Conservation (phyloP, 2,329 filamentous ascomycete species). For the Apiospora pterosperma region DNA sequence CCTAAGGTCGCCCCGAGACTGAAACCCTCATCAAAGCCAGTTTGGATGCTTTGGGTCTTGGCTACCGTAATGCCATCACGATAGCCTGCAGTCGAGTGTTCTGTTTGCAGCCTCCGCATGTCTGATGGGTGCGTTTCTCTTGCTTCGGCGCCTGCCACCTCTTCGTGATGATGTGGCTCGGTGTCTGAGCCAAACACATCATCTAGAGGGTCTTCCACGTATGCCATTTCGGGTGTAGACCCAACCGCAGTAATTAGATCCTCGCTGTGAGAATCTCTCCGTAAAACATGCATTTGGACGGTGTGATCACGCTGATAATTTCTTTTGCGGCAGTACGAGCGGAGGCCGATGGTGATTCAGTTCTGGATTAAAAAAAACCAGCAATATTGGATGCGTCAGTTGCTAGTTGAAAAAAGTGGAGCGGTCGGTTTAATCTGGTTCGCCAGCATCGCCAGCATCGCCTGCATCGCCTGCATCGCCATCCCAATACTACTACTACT, state of each 20-base stretch:
- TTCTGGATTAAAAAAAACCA: neutral
- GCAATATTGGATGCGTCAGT: neutral
- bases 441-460: too few relatives aligned
- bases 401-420: neutral
- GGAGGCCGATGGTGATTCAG: neutral
- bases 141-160: slow-evolving; percentile 4
- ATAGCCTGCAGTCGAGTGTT: slow-evolving; percentile 84
- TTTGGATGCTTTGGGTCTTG: slow-evolving; percentile 75
- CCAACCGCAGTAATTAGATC: slow-evolving; percentile 10
- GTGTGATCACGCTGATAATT: neutral
- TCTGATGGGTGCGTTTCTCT: slow-evolving; percentile 51
- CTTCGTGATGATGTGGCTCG: slow-evolving; percentile 6
- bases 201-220: slow-evolving; percentile 10
- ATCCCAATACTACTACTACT: too few relatives aligned
- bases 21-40: slow-evolving; percentile 90
- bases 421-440: neutral
- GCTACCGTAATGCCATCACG: slow-evolving; percentile 78
- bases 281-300: slow-evolving; percentile 13
- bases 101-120: slow-evolving; percentile 67
- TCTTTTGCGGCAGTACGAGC: neutral
- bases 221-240: neutral
- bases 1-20: slow-evolving; percentile 79
- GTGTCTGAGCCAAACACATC: slow-evolving; percentile 13
- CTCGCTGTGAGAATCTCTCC: slow-evolving; percentile 10
- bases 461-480: too few relatives aligned